Evolutionary conservation across 1,284 basidiomycete species (phyloP).

Genomic region (Erythrobasidium hasegawianum): DNA sequence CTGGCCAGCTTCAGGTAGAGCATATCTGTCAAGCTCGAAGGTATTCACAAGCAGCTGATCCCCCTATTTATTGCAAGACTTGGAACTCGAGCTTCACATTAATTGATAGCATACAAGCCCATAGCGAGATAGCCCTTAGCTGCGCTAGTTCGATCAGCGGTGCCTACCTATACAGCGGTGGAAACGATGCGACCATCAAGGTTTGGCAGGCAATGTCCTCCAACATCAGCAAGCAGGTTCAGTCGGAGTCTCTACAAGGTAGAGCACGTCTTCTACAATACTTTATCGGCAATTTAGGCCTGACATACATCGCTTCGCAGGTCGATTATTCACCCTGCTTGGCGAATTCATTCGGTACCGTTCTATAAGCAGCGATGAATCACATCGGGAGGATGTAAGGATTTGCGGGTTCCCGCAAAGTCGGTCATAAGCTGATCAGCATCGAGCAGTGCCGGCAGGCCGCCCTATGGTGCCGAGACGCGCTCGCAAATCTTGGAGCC

Average conservation of each 20-base stretch:
- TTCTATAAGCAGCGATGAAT: constrained; percentile 68
- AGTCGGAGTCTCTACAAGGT: constrained; percentile 36
- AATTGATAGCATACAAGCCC: constrained; percentile 72
- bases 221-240: constrained; percentile 43
- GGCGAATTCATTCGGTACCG: constrained; percentile 82
- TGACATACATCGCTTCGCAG: no score
- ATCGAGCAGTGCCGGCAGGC: constrained; percentile 67
- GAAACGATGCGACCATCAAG: constrained; percentile 50
- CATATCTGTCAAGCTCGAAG: neutral
- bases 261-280: no score
- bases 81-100: constrained; percentile 80
- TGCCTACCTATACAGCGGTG: constrained; percentile 28
- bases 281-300: no score
- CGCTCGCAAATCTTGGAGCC: constrained; percentile 78
- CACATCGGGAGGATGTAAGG: constrained; percentile 68
- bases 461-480: constrained; percentile 83
- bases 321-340: constrained; percentile 59
- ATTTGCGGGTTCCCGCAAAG: constrained; percentile 8
- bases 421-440: neutral
- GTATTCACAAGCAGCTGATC: no score
- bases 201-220: constrained; percentile 44
- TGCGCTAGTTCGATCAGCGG: constrained; percentile 53
- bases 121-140: constrained; percentile 75
- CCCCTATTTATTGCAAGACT: no score
- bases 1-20: constrained; percentile 69